phyloP scores from a whole-genome alignment of 805 yeast genomes.

The Candida boleticola region DNA sequence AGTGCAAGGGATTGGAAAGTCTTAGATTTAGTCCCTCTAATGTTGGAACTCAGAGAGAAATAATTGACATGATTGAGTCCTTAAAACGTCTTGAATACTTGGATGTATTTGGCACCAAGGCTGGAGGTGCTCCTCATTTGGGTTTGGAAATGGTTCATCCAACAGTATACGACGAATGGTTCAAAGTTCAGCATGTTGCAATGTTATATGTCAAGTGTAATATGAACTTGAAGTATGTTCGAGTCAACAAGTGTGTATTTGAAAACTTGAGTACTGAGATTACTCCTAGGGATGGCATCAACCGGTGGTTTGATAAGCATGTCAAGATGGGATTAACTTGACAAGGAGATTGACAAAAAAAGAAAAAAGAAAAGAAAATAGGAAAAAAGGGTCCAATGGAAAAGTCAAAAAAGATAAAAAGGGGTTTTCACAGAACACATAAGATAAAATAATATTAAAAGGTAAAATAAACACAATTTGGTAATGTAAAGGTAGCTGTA shows the following conservation, averaged over 20 bases:
- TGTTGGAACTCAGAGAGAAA: constrained; percentile 14
- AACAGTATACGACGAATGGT: constrained; percentile 56
- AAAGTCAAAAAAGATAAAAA: too few species aligned
- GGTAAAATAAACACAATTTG: too few species aligned
- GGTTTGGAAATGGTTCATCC: constrained; percentile 55
- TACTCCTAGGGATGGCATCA: constrained; percentile 45
- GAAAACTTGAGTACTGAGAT: constrained; percentile 27
- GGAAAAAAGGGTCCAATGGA: too few species aligned
- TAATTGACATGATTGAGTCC: constrained; percentile 19
- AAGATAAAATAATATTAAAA: too few species aligned
- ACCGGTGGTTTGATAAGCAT: constrained; percentile 43
- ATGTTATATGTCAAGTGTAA: constrained; percentile 31
- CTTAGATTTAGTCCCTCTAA: constrained; percentile 38
- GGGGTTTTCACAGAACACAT: too few species aligned
- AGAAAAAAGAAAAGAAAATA: too few species aligned
- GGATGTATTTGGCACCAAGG: constrained; percentile 48
- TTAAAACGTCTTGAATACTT: constrained; percentile 29
- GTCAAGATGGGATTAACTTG: constrained; percentile 34
- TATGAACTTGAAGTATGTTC: constrained; percentile 35
- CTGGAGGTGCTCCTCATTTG: constrained; percentile 54
- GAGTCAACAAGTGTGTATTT: constrained; percentile 51
- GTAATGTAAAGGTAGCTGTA: too few species aligned
- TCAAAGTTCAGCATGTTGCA: constrained; percentile 54
- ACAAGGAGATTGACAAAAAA: too few species aligned
- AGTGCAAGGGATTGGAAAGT: constrained; percentile 23